Conservation (phyloP, 495 filamentous ascomycete species). For the Neurospora tetrasperma region DNA sequence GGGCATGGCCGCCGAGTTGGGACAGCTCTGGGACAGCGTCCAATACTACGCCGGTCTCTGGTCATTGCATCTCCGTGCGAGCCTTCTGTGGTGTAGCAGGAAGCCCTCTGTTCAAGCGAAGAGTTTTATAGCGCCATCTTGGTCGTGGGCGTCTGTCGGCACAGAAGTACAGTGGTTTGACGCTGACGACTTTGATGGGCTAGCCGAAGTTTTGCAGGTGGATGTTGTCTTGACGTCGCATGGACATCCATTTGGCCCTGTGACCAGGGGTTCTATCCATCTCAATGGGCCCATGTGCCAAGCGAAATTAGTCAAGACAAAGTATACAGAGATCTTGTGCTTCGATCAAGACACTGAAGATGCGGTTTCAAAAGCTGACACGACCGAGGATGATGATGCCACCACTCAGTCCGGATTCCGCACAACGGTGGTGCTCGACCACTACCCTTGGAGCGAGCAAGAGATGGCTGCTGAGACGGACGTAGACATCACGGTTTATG, state of each 20-base stretch:
- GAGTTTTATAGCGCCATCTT: neutral
- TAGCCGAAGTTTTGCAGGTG: neutral
- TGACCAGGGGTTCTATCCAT: neutral
- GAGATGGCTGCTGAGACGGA: neutral
- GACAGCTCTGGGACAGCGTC: neutral
- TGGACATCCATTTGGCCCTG: neutral
- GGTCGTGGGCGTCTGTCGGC: neutral
- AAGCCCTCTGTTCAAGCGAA: neutral
- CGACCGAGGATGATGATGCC: neutral
- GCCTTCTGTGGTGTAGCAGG: neutral
- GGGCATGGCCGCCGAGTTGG: neutral
- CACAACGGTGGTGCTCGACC: neutral
- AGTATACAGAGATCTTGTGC: neutral
- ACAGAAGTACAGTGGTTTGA: neutral
- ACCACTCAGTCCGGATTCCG: neutral
- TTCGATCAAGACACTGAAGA: neutral
- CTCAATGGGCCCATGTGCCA: neutral
- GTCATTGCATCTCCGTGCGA: neutral
- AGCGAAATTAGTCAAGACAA: neutral
- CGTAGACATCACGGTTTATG: neutral
- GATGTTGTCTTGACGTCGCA: neutral
- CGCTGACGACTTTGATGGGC: neutral
- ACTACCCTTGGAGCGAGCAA: neutral
- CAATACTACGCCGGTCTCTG: neutral
- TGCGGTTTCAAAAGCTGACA: neutral